These are phyloP conservation scores for Mallotus repandus DNA, from an alignment of 441 rosid species.

Conservation along the genomic window DNA sequence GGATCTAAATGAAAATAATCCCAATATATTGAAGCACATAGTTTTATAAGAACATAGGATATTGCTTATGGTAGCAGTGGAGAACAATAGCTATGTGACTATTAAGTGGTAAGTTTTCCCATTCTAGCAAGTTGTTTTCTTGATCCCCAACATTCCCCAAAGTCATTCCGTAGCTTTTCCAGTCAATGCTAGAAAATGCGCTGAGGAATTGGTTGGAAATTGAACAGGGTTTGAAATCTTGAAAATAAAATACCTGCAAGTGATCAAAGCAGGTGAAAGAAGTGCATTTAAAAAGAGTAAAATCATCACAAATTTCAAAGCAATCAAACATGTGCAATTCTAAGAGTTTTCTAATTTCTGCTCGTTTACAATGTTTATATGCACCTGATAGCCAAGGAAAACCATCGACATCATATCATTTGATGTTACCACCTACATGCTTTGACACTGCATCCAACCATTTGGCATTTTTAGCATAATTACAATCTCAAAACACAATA, in stretches of 20 bases:
- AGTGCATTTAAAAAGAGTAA: background rate
- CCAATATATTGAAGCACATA: constrained; percentile 16
- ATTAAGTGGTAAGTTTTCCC: constrained; percentile 64
- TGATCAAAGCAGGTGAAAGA: background rate
- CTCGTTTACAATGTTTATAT: background rate
- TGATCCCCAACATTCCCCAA: constrained; percentile 45
- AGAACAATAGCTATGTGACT: constrained; percentile 52
- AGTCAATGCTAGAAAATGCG: constrained; percentile 62
- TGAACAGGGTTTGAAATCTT: constrained; percentile 60
- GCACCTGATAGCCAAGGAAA: background rate
- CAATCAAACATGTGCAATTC: background rate
- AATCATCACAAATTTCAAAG: background rate
- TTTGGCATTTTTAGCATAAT: background rate
- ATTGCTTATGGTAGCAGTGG: constrained; percentile 68
- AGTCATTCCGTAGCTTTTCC: constrained; percentile 83
- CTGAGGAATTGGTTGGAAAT: constrained; percentile 44
- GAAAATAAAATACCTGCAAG: constrained; percentile 67
- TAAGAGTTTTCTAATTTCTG: background rate
- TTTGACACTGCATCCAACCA: background rate
- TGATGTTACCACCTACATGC: background rate
- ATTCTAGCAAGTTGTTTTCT: constrained; percentile 47
- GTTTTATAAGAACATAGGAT: constrained; percentile 34
- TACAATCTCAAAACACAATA: background rate
- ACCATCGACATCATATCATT: background rate
- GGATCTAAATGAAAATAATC: background rate